These are phyloP conservation scores for Carallia brachiata DNA, from an alignment of 345 rosid genomes.

Conservation along the genomic window DNA sequence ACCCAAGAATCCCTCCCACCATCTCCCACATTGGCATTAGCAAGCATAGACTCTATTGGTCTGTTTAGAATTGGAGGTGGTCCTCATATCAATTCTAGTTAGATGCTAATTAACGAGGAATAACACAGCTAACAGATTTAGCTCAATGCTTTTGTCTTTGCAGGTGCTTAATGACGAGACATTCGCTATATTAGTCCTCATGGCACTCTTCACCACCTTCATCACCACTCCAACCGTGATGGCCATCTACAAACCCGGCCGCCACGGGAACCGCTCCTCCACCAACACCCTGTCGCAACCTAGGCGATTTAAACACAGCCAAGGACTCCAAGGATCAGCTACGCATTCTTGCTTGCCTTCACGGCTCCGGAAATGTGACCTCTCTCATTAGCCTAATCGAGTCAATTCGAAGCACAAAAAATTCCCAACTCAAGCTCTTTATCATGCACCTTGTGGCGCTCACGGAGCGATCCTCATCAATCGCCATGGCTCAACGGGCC, in stretches of 20 bases:
- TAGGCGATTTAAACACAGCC: conserved; percentile 40
- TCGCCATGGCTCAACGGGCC: conserved; percentile 64
- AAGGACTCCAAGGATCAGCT: conserved; percentile 42
- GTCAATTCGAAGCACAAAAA: conserved; percentile 57
- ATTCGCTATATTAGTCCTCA: conserved; percentile 71
- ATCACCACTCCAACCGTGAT: conserved; percentile 70
- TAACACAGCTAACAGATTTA: background rate
- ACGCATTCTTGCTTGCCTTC: conserved; percentile 67
- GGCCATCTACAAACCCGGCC: conserved; percentile 70
- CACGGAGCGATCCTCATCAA: conserved; percentile 77
- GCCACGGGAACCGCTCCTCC: conserved; percentile 11
- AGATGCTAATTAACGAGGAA: too few species aligned
- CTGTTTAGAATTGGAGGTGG: too few species aligned
- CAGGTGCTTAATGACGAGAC: conserved; percentile 80
- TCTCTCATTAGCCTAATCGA: conserved; percentile 66
- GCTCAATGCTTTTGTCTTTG: background rate
- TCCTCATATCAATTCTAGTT: too few species aligned
- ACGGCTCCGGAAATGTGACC: conserved; percentile 60
- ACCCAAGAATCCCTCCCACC: background rate
- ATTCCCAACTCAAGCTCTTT: conserved; percentile 56
- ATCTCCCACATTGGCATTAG: too few species aligned
- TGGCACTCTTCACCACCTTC: conserved; percentile 91
- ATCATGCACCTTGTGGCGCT: conserved; percentile 78
- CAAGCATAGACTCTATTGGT: too few species aligned
- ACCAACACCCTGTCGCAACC: conserved; percentile 41